A percentile compares a stretch with the other conserved stretches of the same genome.
Conservation (phyloP, 2,329 filamentous ascomycete species). For the Trichoderma semiorbis region DNA sequence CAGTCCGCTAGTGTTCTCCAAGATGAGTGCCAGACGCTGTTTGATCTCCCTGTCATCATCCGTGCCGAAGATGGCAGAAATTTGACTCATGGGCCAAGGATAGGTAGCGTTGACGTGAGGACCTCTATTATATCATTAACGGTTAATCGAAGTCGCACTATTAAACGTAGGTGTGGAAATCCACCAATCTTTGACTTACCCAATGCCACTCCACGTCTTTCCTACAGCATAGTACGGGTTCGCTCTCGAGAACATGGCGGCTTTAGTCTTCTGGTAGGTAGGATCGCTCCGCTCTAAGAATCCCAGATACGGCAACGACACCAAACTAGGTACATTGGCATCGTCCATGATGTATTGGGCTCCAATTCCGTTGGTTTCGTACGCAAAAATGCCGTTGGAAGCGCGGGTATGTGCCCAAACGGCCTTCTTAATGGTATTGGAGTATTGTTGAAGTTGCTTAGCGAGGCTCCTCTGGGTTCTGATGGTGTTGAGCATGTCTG, state of each 20-base stretch:
- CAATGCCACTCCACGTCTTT: slow-evolving; percentile 26
- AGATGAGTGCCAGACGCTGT: slow-evolving; percentile 35
- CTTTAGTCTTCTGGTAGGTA: slow-evolving; percentile 74
- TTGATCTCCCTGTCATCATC: slow-evolving; percentile 35
- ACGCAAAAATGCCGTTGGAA: slow-evolving; percentile 65
- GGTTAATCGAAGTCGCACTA: background rate
- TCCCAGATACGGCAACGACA: slow-evolving; percentile 62
- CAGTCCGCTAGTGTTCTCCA: slow-evolving; percentile 39
- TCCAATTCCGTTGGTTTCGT: slow-evolving; percentile 73
- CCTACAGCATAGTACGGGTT: slow-evolving; percentile 68
- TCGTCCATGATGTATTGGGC: slow-evolving; percentile 49
- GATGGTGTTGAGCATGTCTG: slow-evolving; percentile 61
- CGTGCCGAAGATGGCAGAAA: slow-evolving; percentile 51
- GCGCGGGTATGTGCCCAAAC: slow-evolving; percentile 48
- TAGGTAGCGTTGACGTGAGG: slow-evolving; percentile 59
- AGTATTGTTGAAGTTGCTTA: slow-evolving; percentile 36
- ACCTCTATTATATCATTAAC: slow-evolving; percentile 41
- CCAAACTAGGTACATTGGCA: slow-evolving; percentile 65
- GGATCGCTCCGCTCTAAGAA: slow-evolving; percentile 56
- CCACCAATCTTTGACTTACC: slow-evolving; percentile 21
- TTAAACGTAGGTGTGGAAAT: background rate
- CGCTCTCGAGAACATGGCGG: slow-evolving; percentile 69
- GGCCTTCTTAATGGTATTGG: slow-evolving; percentile 66
- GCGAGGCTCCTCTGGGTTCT: slow-evolving; percentile 65
- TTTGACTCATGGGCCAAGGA: slow-evolving; percentile 56